Conservation (phyloP, 192 early-diverging fungal species). For the Coemansia sp. region DNA sequence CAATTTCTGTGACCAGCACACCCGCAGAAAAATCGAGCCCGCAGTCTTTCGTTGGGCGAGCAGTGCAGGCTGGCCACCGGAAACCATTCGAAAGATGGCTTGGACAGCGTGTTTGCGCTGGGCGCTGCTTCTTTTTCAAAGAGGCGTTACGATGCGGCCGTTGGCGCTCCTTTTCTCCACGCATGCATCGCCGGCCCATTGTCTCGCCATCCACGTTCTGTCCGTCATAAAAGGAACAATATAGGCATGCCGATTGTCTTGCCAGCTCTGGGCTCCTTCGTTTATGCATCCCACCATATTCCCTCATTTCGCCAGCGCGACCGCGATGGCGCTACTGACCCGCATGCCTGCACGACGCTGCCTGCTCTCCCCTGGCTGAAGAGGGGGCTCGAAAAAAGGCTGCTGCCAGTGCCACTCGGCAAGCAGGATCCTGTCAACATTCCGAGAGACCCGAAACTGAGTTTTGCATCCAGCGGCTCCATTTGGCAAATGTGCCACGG, state of each 20-base stretch:
- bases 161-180: not conserved
- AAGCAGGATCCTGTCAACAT: not conserved
- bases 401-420: not conserved
- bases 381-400: not conserved
- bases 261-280: not conserved
- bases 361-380: not conserved
- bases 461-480: not conserved
- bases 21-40: no score
- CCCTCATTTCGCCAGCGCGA: not conserved
- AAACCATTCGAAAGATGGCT: not conserved
- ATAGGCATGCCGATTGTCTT: conserved; percentile 4
- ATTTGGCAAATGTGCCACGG: not conserved
- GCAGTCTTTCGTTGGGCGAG: no score
- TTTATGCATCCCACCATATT: not conserved
- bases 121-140: not conserved
- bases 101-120: not conserved
- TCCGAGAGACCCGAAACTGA: not conserved
- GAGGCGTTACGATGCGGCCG: not conserved
- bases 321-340: not conserved
- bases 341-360: not conserved
- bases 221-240: not conserved
- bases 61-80: not conserved
- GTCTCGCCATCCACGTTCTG: not conserved
- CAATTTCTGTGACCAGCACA: not conserved
- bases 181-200: not conserved